Percentiles rank a stretch among this genome's conserved stretches.
Evolutionary conservation across 164 flowering plant species (phyloP).

Genomic region (Vitis rupestris): DNA sequence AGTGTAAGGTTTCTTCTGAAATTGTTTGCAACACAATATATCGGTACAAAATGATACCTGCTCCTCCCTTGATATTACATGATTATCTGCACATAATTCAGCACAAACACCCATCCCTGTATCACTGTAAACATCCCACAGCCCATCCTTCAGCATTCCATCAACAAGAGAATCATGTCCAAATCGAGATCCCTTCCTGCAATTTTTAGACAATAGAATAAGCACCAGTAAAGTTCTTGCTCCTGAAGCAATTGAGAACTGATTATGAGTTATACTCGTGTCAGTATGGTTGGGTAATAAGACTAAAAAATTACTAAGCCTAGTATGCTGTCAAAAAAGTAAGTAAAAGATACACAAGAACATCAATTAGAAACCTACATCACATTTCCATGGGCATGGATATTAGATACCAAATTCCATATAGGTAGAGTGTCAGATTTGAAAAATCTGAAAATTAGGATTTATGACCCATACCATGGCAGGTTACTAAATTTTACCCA

Average conservation of each 20-base stretch:
- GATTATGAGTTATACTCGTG: not conserved
- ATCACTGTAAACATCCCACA: conserved; percentile 96
- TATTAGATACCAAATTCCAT: too few species aligned
- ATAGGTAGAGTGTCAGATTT: too few species aligned
- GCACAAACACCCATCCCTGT: conserved; percentile 90
- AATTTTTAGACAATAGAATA: not conserved
- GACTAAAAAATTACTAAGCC: not conserved
- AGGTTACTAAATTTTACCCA: too few species aligned
- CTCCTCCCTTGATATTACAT: conserved; percentile 64
- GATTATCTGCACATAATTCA: conserved; percentile 81
- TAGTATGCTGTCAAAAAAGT: not conserved
- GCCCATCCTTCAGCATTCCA: conserved; percentile 94
- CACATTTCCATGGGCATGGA: too few species aligned
- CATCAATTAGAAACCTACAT: too few species aligned
- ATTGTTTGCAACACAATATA: not conserved
- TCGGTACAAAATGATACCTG: conserved; percentile 43
- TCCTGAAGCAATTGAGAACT: not conserved
- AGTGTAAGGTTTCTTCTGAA: too few species aligned
- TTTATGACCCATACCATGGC: too few species aligned
- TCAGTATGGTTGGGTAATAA: not conserved
- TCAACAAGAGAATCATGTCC: conserved; percentile 86
- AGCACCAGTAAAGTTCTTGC: not conserved
- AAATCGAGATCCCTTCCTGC: conserved; percentile 82
- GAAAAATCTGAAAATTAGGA: too few species aligned
- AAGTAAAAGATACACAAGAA: too few species aligned